Evolutionary conservation across 129 eudicot species (phyloP), one percentile per base, ranked within the genome.

Genomic region (Kitagawia praeruptora): DNA sequence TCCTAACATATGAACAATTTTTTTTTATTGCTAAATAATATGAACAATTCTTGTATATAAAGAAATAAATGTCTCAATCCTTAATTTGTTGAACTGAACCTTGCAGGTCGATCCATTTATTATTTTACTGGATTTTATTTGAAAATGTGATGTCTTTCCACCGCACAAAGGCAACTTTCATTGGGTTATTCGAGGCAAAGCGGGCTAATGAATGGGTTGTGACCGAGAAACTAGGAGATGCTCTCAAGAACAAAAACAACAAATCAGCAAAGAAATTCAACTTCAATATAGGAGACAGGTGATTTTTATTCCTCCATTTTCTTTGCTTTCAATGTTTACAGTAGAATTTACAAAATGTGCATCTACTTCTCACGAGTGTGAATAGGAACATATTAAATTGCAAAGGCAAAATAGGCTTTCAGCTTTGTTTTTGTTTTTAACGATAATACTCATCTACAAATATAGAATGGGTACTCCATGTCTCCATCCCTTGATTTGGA

Each of bases 101-200:
- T 78, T 84, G 75, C 90, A 94, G 98, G 87, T 94, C 99, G 23
- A 85, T 95, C 40, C 99, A 95, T 85, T 74, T 95, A 76, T 82
- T 95, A 69, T 92, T 95, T 80, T 95, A 90, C 87, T 95, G 99
- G 99, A 91, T 95, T 75, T 88, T 95, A 39, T 95, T 95, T 70
- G 99, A 95, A 92, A 95, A 95, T 58, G 99, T 95, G 83, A 95
- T 95, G 99, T 90, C 99, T 5, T 81, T 95, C 18, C 99, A 95
- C 87, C 89, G 99, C 49, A 90, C 99, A 9, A 95, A 95, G 84
- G 99, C 99, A 18, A 95, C 99, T 41, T 81, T 95, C 82, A 95
- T 95, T 77, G 99, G 99, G 40, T 82, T 95, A 63, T 78, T 92
- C 5, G 99, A 92, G 34, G 97, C 96, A 41, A 89, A 89, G 79